A percentile compares a stretch with the other conserved stretches of the same genome.
phyloP scores from a whole-genome alignment of 768 basidiomycete genomes.

The Amanita pseudoporphyria region DNA sequence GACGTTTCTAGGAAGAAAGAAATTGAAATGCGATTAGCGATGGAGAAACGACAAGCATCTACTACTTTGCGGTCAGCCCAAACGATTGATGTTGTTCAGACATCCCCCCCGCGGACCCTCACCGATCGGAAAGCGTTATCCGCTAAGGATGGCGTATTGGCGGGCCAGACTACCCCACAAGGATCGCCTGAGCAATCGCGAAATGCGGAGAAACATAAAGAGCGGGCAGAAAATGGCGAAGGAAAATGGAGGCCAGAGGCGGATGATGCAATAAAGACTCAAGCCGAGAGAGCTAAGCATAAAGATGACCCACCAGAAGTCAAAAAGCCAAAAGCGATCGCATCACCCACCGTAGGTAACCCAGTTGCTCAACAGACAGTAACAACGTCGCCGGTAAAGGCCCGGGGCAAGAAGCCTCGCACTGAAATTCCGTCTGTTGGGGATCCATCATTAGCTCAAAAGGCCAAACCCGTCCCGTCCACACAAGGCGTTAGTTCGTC shows the following conservation, averaged over 20 bases:
- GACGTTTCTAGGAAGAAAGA: background rate
- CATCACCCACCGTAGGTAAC: background rate
- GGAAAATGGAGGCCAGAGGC: conserved; percentile 21
- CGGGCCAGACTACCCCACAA: background rate
- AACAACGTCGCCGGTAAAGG: background rate
- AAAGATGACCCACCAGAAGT: background rate
- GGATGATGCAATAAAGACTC: conserved; percentile 20
- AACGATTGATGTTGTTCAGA: background rate
- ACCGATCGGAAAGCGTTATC: background rate
- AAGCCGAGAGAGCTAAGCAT: conserved; percentile 17
- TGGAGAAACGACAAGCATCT: conserved; percentile 8
- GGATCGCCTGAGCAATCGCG: conserved; percentile 6
- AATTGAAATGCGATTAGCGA: conserved; percentile 1
- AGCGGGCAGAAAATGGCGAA: conserved; percentile 17
- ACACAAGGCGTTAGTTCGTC: background rate
- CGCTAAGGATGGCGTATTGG: background rate
- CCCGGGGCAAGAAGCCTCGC: background rate
- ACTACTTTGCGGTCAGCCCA: background rate
- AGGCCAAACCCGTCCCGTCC: background rate
- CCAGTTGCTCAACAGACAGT: conserved; percentile 2
- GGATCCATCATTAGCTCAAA: background rate
- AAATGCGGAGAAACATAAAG: conserved; percentile 15
- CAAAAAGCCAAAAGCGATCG: background rate
- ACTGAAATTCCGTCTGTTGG: background rate
- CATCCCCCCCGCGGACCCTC: background rate